Evolutionary conservation across 805 yeast species (phyloP).

Genomic region (Candida pini): DNA sequence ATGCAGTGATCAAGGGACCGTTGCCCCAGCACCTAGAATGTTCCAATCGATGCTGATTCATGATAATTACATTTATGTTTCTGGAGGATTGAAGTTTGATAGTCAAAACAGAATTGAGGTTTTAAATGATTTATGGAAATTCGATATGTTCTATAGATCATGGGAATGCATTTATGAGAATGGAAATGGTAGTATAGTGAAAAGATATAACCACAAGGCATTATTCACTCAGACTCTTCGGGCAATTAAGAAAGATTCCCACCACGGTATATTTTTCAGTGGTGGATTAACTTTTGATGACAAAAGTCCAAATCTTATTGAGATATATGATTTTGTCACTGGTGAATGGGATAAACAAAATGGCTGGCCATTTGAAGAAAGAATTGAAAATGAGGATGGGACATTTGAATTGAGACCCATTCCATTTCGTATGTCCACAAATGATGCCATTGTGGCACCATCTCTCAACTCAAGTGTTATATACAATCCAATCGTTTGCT

Average conservation of each 20-base stretch:
- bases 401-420: slow-evolving; percentile 9
- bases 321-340: slow-evolving; percentile 41
- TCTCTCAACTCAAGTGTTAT: slow-evolving; percentile 1
- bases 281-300: slow-evolving; percentile 46
- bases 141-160: slow-evolving; percentile 42
- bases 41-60: slow-evolving; percentile 53
- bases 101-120: slow-evolving; percentile 36
- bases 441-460: slow-evolving; percentile 7
- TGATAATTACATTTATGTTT: slow-evolving; percentile 47
- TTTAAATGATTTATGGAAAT: slow-evolving; percentile 65
- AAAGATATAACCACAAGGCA: slow-evolving; percentile 51
- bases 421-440: slow-evolving; percentile 4
- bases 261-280: slow-evolving; percentile 43
- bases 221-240: slow-evolving; percentile 35
- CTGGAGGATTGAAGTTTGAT: slow-evolving; percentile 57
- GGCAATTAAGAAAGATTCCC: slow-evolving; percentile 31
- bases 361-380: slow-evolving; percentile 9
- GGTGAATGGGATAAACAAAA: slow-evolving; percentile 16
- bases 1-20: slow-evolving; percentile 21
- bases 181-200: slow-evolving; percentile 17
- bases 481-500: slow-evolving; percentile 6
- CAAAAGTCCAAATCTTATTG: slow-evolving; percentile 28
- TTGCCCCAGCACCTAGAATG: slow-evolving; percentile 41
- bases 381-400: slow-evolving; percentile 15
- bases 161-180: slow-evolving; percentile 50